Base-by-base conservation (phyloP, 805 yeast genomes). In the Metschnikowia bowlesiae region DNA sequence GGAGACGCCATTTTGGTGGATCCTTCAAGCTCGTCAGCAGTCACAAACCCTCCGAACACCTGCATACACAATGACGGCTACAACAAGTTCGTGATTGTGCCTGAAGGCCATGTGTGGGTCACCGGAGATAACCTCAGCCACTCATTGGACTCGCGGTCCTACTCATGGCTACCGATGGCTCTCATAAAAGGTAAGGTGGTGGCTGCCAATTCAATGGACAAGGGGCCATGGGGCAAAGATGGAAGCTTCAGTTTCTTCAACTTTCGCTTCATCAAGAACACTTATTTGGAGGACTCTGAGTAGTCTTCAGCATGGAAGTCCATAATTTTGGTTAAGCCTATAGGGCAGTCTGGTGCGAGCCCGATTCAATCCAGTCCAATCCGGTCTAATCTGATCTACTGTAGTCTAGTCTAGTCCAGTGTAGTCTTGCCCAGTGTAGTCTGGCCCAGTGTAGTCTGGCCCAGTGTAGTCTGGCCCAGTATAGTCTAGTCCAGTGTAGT, bases 61-160 rank as follows among this genome's bases (percentile, higher is more conserved):
- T 54, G 58, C 6, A 52, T 61, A 1, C 58, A 54, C 30, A 64
- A 73, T 48, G 78, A 74, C 53, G 78, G 76, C 8, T 74, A 63
- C 55, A 74, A 80, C 61, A 78, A 80, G 50, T 89, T 74, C 65
- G 83, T 92, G 8, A 75, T 72, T 49, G 91, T 94, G 0, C 99
- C 99, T 1, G 81, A 84, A 57, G 99, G 99, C 2, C 99, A 94
- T 67, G 87, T 89, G 44, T 94, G 98, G 98, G 85, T 91, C 3
- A 89, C 97, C 0, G 99, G 99, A 1, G 99, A 94, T 62, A 94
- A 94, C 62, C 68, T 92, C 50, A 79, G 89, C 29, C 89, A 85
- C 57, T 88, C 96, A 18, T 71, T 91, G 44, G 99, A 94, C 61
- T 89, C 97, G 4, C 74, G 99, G 57, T 81, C 89, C 0, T 94